phyloP scores from a whole-genome alignment of 805 yeast genomes.

The Candida glaebosa region DNA sequence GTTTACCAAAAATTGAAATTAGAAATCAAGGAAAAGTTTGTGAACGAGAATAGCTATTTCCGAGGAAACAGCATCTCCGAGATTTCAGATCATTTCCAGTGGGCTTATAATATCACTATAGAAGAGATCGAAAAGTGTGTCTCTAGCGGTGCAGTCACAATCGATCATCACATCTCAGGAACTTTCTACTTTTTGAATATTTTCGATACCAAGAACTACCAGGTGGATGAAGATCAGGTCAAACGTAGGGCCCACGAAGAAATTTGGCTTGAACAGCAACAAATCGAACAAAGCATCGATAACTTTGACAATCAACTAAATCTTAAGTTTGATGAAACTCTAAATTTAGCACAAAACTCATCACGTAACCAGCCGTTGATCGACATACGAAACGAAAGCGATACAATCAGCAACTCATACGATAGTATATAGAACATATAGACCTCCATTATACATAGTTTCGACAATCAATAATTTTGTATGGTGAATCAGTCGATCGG shows the following conservation, averaged over 20 bases:
- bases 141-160: conserved; percentile 51
- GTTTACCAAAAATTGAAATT: conserved; percentile 20
- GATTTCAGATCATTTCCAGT: conserved; percentile 48
- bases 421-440: neutral
- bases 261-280: neutral
- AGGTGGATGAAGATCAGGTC: neutral
- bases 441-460: neutral
- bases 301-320: neutral
- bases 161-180: conserved; percentile 70
- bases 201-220: neutral
- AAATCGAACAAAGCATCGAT: neutral
- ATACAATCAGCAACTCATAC: neutral
- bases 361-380: neutral
- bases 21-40: conserved; percentile 9
- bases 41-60: conserved; percentile 20
- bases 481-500: neutral
- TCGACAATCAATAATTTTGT: neutral
- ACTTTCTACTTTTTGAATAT: conserved; percentile 57
- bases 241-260: neutral
- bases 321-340: neutral
- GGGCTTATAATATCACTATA: conserved; percentile 63
- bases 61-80: conserved; percentile 37
- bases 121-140: conserved; percentile 64
- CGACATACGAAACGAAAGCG: neutral
- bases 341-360: neutral